Base-by-base conservation (phyloP, 2,329 filamentous ascomycete genomes). In the Botryotinia convoluta region DNA sequence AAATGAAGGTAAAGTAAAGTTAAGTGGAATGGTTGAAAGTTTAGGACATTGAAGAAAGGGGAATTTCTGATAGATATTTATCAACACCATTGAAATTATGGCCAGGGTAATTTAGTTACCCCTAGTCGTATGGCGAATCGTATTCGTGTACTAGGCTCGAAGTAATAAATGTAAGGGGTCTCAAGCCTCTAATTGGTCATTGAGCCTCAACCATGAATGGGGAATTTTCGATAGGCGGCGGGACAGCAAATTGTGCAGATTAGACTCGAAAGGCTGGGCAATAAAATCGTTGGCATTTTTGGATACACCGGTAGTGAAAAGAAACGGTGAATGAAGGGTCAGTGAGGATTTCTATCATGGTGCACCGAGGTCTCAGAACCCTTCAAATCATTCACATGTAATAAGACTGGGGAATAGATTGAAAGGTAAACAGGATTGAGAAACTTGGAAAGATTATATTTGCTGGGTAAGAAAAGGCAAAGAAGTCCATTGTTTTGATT, bases 131-230 rank as follows among this genome's bases (percentile, higher is more conserved):
- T 48, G 45, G 48, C 57, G 32, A 73, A 63, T 61, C 67, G 59
- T 70, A 70, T 73, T 70, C 72, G 67, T 73, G 69, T 57, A 44
- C 62, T 70, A 70, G 48, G n/a, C 48, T 48, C 35, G 39, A 65
- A 42, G 7, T 62, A 10, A 63, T 37, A 29, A 48, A 29, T 57
- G 45, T 12, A 68, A 57, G 64, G 64, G 48, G 29, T 57, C 26
- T 32, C 35, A 42, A 32, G 35, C 48, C 64, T 54, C 48, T 14
- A n/a, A n/a, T 68, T 68, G 64, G 64, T 26, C 48, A 57, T 57
- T 22, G 48, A 26, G 37, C 64, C 35, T 39, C 26, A 22, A 32
- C 45, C 26, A 57, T 42, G 64, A 29, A 68, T 67, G 42, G 57
- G 69, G 54, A 45, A 64, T 39, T 51, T 67, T 67, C 60, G n/a